phyloP scores from a whole-genome alignment of 768 basidiomycete species.

The Pholiota molesta region DNA sequence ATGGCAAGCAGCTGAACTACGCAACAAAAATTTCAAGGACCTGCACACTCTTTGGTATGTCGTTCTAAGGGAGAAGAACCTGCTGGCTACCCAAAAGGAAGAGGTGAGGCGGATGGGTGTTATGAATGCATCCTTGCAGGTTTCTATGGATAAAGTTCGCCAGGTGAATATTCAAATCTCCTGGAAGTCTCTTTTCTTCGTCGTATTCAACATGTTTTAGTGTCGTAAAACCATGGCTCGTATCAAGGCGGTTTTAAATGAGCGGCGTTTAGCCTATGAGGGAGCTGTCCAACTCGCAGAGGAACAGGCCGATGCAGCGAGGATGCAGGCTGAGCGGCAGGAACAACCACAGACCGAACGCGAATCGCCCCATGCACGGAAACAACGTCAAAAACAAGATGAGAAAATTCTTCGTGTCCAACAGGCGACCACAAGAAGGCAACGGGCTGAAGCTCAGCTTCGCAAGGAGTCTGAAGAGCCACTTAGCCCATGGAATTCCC shows the following conservation, averaged over 20 bases:
- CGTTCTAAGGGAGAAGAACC: constrained; percentile 83
- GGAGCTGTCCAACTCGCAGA: constrained; percentile 55
- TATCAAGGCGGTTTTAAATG: constrained; percentile 90
- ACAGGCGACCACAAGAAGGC: background rate
- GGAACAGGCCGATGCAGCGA: constrained; percentile 21
- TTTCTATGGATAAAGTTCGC: constrained; percentile 40
- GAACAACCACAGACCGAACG: constrained; percentile 3
- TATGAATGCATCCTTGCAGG: constrained; percentile 29
- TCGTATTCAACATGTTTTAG: constrained; percentile 39
- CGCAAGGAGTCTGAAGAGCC: background rate
- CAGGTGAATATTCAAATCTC: constrained; percentile 38
- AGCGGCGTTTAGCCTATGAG: constrained; percentile 84
- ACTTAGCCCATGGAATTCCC: background rate
- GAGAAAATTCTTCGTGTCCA: background rate
- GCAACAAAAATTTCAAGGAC: constrained; percentile 90
- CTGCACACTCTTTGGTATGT: constrained; percentile 96
- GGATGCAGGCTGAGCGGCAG: background rate
- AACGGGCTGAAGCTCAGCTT: background rate
- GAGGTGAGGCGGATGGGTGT: constrained; percentile 70
- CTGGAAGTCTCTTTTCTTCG: constrained; percentile 5
- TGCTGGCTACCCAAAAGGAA: constrained; percentile 85
- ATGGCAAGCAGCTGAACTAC: constrained; percentile 86
- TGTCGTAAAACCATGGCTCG: constrained; percentile 96
- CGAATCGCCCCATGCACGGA: constrained; percentile 9
- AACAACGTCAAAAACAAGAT: background rate